A percentile compares a stretch with the other conserved stretches of the same genome.
Conservation (phyloP, 805 yeast genomes). For the Lachancea fermentati region DNA sequence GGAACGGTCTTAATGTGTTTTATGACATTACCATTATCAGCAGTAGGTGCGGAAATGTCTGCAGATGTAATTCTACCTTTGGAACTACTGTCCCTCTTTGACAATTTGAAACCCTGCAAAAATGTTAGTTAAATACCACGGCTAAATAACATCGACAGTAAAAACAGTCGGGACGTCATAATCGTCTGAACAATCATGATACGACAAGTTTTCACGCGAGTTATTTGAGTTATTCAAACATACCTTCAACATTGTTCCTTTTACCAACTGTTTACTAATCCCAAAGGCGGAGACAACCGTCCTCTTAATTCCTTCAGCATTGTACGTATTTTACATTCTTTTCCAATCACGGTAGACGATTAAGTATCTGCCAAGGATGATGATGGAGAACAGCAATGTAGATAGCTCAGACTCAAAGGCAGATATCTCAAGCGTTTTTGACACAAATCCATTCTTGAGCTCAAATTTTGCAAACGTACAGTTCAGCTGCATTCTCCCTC, state of each 20-base stretch:
- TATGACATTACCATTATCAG: constrained; percentile 16
- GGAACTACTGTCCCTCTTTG: constrained; percentile 25
- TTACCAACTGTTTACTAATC: not conserved
- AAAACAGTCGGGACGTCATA: no score
- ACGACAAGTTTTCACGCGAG: not conserved
- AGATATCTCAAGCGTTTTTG: no score
- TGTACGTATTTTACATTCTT: not conserved
- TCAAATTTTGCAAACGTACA: no score
- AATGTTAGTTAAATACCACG: constrained; percentile 8
- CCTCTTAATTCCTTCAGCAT: not conserved
- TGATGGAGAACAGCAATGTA: no score
- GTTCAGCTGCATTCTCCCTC: no score
- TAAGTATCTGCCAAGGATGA: no score
- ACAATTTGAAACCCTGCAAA: constrained; percentile 29
- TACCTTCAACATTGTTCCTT: constrained; percentile 6
- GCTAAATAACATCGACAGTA: no score
- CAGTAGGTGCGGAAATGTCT: constrained; percentile 34
- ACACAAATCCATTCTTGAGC: no score
- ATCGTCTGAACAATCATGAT: no score
- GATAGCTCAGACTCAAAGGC: no score
- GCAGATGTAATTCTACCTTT: constrained; percentile 31
- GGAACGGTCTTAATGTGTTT: constrained; percentile 27
- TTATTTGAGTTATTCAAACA: not conserved
- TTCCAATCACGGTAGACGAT: not conserved
- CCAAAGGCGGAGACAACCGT: not conserved